Conservation (phyloP, 1,284 basidiomycete genomes). For the Hemileia vastatrix region DNA sequence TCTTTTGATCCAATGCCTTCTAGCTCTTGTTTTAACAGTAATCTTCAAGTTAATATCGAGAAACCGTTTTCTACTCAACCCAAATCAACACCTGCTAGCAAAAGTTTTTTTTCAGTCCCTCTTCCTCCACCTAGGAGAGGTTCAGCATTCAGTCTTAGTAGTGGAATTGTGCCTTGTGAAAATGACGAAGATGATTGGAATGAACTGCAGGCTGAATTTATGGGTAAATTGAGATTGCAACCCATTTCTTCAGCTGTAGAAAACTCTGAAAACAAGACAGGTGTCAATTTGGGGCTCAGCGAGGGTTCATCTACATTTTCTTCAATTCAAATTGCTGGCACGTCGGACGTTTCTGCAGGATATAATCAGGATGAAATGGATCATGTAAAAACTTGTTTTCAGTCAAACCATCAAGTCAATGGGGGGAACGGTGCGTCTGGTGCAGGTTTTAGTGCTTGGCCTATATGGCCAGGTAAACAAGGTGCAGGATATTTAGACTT, state of each 20-base stretch:
- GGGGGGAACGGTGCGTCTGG: too few relatives aligned
- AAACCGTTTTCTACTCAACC: too few relatives aligned
- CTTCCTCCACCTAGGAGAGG: not conserved
- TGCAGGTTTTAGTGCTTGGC: too few relatives aligned
- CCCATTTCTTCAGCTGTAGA: not conserved
- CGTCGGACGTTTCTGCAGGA: not conserved
- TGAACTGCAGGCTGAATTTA: not conserved
- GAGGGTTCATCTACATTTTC: not conserved
- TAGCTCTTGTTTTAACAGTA: not conserved
- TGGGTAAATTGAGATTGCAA: not conserved
- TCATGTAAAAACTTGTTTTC: not conserved
- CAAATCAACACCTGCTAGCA: not conserved
- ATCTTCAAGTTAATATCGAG: not conserved
- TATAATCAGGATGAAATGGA: not conserved
- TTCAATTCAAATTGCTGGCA: not conserved
- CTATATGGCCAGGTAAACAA: too few relatives aligned
- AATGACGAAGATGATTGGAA: not conserved
- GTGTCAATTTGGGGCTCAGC: not conserved
- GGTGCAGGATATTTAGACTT: too few relatives aligned
- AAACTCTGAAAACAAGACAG: not conserved
- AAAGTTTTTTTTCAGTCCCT: not conserved
- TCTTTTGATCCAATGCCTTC: not conserved
- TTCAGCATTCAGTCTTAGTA: not conserved
- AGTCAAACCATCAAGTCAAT: not conserved
- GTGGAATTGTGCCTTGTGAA: not conserved